Base-by-base conservation (phyloP, 257 asterid species). In the Hygrophila difformis region DNA sequence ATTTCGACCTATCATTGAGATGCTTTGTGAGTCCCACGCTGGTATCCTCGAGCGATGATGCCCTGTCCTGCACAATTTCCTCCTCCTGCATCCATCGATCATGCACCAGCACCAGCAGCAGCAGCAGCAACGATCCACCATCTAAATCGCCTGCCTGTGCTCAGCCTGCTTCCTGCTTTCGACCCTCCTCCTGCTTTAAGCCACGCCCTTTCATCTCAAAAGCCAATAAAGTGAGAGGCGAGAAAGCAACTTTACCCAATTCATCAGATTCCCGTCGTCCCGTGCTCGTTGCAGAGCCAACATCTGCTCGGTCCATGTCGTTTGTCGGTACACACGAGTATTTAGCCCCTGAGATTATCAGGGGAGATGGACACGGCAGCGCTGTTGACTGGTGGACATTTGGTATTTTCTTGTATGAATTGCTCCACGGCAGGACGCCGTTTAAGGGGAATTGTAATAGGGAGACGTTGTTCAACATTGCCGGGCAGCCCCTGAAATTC, bases 341-440 rank as follows among this genome's bases (percentile, higher is more conserved):
- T 43, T 66, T 83, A 63, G 89, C 94, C 44, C 97, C 97, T 0
- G 97, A 87, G 44, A 87, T 87, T 13, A 69, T 88, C 15, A 72
- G 92, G 69, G 97, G 97, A 54, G 95, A 88, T n/a, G 95, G 97
- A 17, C 97, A 88, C 38, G 95, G 97, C 34, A 88, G 97, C 29
- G 68, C 95, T 1, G 97, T 84, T n/a, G 97, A 88, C 45, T 88
- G 97, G 97, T 84, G 97, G 97, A 88, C 94, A 0, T 77, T 81
- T 12, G 97, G 97, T 2, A 67, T 87, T 12, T 84, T 84, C 77
- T 55, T 87, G 68, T 87, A 74, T n/a, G 97, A 87, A 41, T 52
- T 88, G 73, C 71, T 84, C 11, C 84, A 84, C 4, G 97, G 97
- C 42, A 47, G 13, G 38, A 47, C 52, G 2, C 52, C 52, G 3